A percentile compares a stretch with the other conserved stretches of the same genome.
These are phyloP conservation scores for Diplodia seriata DNA, from an alignment of 2,329 filamentous ascomycete species.

Conservation along the genomic window DNA sequence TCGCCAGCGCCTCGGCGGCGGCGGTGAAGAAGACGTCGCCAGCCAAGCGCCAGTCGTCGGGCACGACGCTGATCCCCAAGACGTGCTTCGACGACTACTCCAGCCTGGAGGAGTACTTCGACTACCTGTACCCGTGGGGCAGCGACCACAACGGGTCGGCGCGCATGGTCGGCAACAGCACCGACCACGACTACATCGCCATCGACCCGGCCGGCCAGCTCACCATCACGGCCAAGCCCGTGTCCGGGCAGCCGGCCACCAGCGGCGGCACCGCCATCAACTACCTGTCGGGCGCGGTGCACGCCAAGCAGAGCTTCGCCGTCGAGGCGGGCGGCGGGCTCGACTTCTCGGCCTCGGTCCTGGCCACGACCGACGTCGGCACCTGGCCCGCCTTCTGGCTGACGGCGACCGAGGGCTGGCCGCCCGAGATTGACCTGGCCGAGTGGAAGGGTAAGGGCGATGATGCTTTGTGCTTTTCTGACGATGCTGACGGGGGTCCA, in stretches of 20 bases:
- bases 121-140: constrained; percentile 65
- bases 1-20: constrained; percentile 5
- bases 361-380: constrained; percentile 49
- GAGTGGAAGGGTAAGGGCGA: constrained; percentile 62
- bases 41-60: constrained; percentile 35
- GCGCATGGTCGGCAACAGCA: constrained; percentile 52
- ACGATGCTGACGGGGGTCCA: neutral
- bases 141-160: constrained; percentile 65
- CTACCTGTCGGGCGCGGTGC: constrained; percentile 60
- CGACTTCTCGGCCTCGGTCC: constrained; percentile 50
- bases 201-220: constrained; percentile 51
- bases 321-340: constrained; percentile 49
- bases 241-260: constrained; percentile 49
- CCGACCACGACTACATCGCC: constrained; percentile 52
- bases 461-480: neutral
- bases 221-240: constrained; percentile 57
- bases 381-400: constrained; percentile 68
- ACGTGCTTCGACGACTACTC: constrained; percentile 43
- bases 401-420: constrained; percentile 62
- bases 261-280: constrained; percentile 52
- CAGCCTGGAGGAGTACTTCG: constrained; percentile 53
- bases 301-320: constrained; percentile 53
- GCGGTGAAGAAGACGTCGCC: constrained; percentile 6
- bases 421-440: constrained; percentile 66
- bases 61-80: constrained; percentile 39